Base-by-base conservation (phyloP, 352 stramenopile species). In the Sclerospora graminicola region DNA sequence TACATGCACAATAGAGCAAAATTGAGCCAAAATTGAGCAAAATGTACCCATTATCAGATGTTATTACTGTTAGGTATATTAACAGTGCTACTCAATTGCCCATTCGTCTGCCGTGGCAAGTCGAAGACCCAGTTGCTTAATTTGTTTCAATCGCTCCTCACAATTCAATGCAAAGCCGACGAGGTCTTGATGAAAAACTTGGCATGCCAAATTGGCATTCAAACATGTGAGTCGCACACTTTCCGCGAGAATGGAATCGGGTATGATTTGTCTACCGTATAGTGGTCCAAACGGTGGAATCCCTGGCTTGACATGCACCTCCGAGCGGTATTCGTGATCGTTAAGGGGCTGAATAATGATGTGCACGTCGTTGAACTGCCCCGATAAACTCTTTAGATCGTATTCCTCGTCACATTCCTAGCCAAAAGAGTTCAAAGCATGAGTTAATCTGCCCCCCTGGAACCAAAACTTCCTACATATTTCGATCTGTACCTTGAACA, bases 361-460 rank as follows among this genome's bases (percentile, higher is more conserved):
- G 38, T 89, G 82, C 9, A 94, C 80, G 41, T 90, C 72, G 46
- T 89, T 91, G 41, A 94, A 91, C 41, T 94, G 82, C 0, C 80
- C 78, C 0, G 75, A 78, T 15, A 94, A 54, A 5, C 78, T 91
- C 19, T 73, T 56, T 19, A 87, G 50, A 27, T 87, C 70, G 55
- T 89, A 88, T 15, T 81, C 64, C 32, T 78, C 68, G 20, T 90
- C 73, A 34, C 74, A 84, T 63, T 94, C 82, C 67, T 80, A 24
- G 19, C 16, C 13, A 42, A 9, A 35, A 14, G 11, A 40, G 37
- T 42, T 33, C 20, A 31, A 34, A 11, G n/a, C 7, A 24, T 44
- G 6, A 36, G 10, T 20, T 3, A 26, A 26, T 7, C 21, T 6
- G 4, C 6, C n/a, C n/a, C n/a, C n/a, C n/a, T n/a, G n/a, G n/a